These are phyloP conservation scores for Trichoderma gracile DNA, from an alignment of 2,329 filamentous ascomycete genomes.

Conservation along the genomic window DNA sequence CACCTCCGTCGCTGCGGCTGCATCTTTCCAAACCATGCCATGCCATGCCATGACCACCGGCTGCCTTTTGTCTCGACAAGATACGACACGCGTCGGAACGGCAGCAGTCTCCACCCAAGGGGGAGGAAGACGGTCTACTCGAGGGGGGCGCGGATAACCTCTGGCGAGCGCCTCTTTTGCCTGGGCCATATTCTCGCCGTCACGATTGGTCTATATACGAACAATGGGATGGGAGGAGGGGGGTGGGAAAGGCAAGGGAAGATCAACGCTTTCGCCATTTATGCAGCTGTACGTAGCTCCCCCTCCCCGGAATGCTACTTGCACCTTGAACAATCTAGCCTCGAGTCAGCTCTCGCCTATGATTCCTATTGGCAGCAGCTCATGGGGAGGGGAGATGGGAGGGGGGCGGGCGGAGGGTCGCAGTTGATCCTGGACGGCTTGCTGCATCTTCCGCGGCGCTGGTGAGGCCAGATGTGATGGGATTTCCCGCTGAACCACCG, in stretches of 20 bases:
- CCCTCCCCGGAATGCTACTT: background rate
- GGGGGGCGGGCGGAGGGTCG: too few relatives aligned
- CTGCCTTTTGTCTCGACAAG: background rate
- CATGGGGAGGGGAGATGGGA: slow-evolving; percentile 5
- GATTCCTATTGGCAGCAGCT: slow-evolving; percentile 30
- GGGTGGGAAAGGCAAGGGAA: too few relatives aligned
- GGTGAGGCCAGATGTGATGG: slow-evolving; percentile 32
- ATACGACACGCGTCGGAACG: background rate
- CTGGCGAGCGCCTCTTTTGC: background rate
- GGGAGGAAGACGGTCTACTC: background rate
- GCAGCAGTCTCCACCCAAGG: background rate
- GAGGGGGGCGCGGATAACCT: background rate
- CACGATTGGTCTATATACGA: slow-evolving; percentile 23
- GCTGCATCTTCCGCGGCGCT: slow-evolving; percentile 35
- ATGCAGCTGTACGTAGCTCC: background rate
- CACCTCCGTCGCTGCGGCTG: background rate
- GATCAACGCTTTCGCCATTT: background rate
- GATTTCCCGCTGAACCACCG: slow-evolving; percentile 9
- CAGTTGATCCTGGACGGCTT: slow-evolving; percentile 29
- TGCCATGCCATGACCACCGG: background rate
- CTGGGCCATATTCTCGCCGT: background rate
- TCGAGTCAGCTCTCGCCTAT: slow-evolving; percentile 15
- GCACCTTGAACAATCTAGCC: slow-evolving; percentile 7
- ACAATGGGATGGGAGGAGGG: background rate
- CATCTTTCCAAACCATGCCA: background rate